phyloP scores from a whole-genome alignment of 1,284 basidiomycete genomes.

The Melampsora medusae region DNA sequence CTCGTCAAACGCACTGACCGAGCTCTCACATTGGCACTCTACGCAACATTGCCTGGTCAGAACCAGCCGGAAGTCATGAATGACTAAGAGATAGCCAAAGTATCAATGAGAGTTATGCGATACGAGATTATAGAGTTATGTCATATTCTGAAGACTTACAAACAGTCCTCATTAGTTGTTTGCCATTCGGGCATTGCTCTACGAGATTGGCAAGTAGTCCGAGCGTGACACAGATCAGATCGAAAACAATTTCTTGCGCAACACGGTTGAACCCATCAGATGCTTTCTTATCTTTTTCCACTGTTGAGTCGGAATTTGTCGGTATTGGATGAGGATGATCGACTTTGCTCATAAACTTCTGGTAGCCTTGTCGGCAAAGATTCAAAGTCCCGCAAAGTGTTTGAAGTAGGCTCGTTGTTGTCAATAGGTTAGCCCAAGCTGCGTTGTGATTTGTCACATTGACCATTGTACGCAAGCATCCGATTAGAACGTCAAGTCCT shows the following conservation, averaged over 20 bases:
- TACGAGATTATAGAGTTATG: neutral
- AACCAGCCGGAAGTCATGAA: neutral
- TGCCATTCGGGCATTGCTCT: constrained; percentile 19
- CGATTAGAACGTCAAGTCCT: constrained; percentile 30
- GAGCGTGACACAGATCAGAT: constrained; percentile 30
- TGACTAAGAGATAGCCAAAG: neutral
- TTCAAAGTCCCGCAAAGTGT: constrained; percentile 18
- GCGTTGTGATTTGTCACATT: constrained; percentile 33
- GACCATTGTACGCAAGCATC: constrained; percentile 33
- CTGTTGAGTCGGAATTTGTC: too few relatives aligned
- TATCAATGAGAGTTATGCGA: neutral
- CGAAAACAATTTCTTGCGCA: constrained; percentile 30
- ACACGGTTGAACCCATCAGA: too few relatives aligned
- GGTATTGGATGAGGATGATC: too few relatives aligned
- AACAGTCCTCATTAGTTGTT: constrained; percentile 18
- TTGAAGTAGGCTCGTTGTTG: constrained; percentile 12
- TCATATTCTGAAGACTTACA: neutral
- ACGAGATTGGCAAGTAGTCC: constrained; percentile 37
- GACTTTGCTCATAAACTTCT: constrained; percentile 1
- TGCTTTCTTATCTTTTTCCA: too few relatives aligned
- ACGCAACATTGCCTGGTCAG: neutral
- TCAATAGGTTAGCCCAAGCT: constrained; percentile 14
- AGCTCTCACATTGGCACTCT: neutral
- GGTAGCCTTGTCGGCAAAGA: constrained; percentile 31
- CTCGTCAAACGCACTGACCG: constrained; percentile 16